Evolutionary conservation across 129 eudicot species (phyloP).

Genomic region (Saposhnikovia divaricata): DNA sequence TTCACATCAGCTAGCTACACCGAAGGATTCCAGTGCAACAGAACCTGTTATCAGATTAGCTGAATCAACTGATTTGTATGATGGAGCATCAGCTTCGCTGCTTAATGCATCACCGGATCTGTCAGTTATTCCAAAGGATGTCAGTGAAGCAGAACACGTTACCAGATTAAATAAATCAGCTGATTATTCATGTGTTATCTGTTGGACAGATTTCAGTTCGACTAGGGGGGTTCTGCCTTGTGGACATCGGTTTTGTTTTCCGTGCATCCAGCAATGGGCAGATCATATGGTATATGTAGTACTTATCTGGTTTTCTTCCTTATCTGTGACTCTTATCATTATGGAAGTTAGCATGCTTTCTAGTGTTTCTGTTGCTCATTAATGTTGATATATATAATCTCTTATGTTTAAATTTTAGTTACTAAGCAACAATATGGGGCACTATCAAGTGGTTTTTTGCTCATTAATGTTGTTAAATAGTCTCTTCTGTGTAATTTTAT

Average conservation of each 20-base stretch:
- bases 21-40: background rate
- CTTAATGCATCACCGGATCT: conserved; percentile 15
- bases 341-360: background rate
- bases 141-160: conserved; percentile 11
- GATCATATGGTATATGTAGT: conserved; percentile 58
- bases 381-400: background rate
- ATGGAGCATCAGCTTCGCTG: conserved; percentile 13
- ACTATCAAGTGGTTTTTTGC: background rate
- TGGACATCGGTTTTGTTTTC: conserved; percentile 96
- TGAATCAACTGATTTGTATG: background rate
- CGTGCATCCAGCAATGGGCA: conserved; percentile 95
- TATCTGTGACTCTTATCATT: background rate
- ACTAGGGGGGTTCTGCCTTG: conserved; percentile 86
- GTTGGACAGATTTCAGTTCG: conserved; percentile 83
- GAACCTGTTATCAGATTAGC: background rate
- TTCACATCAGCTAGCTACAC: background rate
- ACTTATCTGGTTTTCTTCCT: background rate
- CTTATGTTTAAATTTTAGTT: background rate
- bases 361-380: background rate
- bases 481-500: background rate
- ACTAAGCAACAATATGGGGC: background rate
- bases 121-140: conserved; percentile 19
- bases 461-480: background rate
- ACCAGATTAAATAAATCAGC: conserved; percentile 26
- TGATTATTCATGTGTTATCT: conserved; percentile 80